These are phyloP conservation scores for Annona cherimola DNA, from an alignment of 164 flowering plant genomes.

Conservation along the genomic window DNA sequence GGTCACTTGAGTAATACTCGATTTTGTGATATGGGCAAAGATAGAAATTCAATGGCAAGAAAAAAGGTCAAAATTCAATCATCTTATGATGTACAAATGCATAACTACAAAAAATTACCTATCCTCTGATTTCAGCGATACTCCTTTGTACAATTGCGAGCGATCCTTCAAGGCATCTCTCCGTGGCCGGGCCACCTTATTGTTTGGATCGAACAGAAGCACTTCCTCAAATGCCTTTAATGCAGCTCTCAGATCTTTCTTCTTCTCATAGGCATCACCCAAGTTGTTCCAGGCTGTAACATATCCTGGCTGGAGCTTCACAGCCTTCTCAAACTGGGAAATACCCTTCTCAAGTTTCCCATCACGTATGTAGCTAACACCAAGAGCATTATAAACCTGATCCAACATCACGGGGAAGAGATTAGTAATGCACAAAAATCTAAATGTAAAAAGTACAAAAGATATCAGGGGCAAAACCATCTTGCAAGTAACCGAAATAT, in stretches of 20 bases:
- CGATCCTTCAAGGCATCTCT: slow-evolving; percentile 65
- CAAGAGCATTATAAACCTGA: slow-evolving; percentile 92
- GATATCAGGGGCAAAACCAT: too few relatives aligned
- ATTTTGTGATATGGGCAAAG: neutral
- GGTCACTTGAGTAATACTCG: neutral
- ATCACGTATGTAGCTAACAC: slow-evolving; percentile 74
- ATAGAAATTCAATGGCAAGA: neutral
- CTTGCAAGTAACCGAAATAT: too few relatives aligned
- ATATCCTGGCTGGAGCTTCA: slow-evolving; percentile 90
- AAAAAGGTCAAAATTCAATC: slow-evolving; percentile 10
- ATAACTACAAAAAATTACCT: slow-evolving; percentile 24
- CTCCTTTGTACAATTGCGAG: slow-evolving; percentile 60
- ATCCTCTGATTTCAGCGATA: slow-evolving; percentile 60
- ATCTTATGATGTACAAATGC: neutral
- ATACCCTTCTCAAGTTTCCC: slow-evolving; percentile 83
- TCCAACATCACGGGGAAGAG: neutral
- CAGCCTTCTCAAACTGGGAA: slow-evolving; percentile 71
- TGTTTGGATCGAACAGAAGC: slow-evolving; percentile 88
- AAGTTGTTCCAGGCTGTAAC: slow-evolving; percentile 98
- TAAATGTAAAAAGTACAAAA: too few relatives aligned
- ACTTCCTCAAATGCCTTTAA: slow-evolving; percentile 88
- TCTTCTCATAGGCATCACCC: slow-evolving; percentile 92
- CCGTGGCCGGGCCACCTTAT: slow-evolving; percentile 74
- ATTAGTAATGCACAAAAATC: neutral
- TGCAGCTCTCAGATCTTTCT: slow-evolving; percentile 67